phyloP scores from a whole-genome alignment of 768 basidiomycete genomes.

The Leccinum subgranulosum region DNA sequence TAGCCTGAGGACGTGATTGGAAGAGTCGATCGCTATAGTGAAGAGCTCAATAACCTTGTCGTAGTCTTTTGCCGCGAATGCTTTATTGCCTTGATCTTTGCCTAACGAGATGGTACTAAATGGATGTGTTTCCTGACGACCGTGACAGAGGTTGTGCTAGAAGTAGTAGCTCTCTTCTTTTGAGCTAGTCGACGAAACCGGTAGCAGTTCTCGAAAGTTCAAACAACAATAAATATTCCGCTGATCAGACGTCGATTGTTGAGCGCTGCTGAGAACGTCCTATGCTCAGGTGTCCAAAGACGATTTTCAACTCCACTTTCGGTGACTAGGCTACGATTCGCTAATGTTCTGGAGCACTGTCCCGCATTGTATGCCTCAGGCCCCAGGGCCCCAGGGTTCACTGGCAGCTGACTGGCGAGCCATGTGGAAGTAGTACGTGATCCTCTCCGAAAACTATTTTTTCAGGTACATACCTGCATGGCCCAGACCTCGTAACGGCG shows the following conservation, averaged over 20 bases:
- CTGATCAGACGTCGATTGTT: not conserved
- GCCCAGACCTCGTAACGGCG: not conserved
- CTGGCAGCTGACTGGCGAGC: not conserved
- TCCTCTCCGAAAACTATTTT: not conserved
- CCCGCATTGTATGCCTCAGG: not conserved
- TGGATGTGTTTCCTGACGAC: constrained; percentile 24
- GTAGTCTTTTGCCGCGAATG: constrained; percentile 91
- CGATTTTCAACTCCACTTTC: not conserved
- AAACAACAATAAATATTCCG: not conserved
- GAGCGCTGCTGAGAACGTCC: not conserved
- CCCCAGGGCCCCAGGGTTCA: not conserved
- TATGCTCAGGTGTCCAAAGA: not conserved
- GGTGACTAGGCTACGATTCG: no score
- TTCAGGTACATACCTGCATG: not conserved
- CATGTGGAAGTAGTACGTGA: constrained; percentile 8
- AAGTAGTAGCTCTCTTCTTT: constrained; percentile 4
- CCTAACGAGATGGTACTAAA: constrained; percentile 31
- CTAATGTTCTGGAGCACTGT: not conserved
- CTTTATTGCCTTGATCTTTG: constrained; percentile 91
- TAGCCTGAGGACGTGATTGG: constrained; percentile 85
- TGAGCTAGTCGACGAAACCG: not conserved
- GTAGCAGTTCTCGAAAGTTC: constrained; percentile 32
- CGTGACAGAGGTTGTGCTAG: not conserved
- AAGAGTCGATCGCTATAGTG: constrained; percentile 75
- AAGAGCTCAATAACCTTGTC: constrained; percentile 84